Base-by-base conservation (phyloP, 306 rosid genomes). In the Rosa rugosa region DNA sequence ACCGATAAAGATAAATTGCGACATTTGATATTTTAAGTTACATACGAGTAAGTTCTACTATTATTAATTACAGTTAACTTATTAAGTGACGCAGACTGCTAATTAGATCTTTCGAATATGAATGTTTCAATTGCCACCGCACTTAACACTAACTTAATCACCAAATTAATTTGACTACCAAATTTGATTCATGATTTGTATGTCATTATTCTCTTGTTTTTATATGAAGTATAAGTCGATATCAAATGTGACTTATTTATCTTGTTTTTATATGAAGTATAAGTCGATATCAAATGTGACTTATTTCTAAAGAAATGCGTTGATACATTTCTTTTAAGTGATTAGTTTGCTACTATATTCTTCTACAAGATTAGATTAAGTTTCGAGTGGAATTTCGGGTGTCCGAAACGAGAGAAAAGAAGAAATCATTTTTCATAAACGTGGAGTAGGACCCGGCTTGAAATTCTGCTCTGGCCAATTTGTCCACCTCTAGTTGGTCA, bases 401-500 rank as follows among this genome's bases (percentile, higher is more conserved):
- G 0, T 62, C 40, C 8, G 7, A 27, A 27, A 14, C 4, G 10
- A 63, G 8, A 38, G 38, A 38, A 65, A 38, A 0, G 18, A 31
- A 31, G 18, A 63, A 31, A 31, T 63, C 41, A 31, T 63, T 63
- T 27, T 60, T 12, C 18, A 11, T 64, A 36, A 22, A 44, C 44
- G 65, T 49, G 34, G n/a, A 44, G 80, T 44, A 72, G 86, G 83
- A 1, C 79, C 83, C 62, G 56, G 71, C 5, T 27, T 40, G 38
- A 62, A 62, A 34, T 31, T 22, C 69, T 14, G 59, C 42, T 42
- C 71, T 66, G 40, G 23, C 66, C 11, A 59, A 16, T 34, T 1
- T 85, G 85, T 82, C 87, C n/a, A 25, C 25, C 62, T 44, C 8
- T 75, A 31, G 80, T 89, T 75, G 89, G 92, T 44, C 56, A 23